These are phyloP conservation scores for Agaricus subrufescens DNA, from an alignment of 768 basidiomycete species.

Conservation along the genomic window DNA sequence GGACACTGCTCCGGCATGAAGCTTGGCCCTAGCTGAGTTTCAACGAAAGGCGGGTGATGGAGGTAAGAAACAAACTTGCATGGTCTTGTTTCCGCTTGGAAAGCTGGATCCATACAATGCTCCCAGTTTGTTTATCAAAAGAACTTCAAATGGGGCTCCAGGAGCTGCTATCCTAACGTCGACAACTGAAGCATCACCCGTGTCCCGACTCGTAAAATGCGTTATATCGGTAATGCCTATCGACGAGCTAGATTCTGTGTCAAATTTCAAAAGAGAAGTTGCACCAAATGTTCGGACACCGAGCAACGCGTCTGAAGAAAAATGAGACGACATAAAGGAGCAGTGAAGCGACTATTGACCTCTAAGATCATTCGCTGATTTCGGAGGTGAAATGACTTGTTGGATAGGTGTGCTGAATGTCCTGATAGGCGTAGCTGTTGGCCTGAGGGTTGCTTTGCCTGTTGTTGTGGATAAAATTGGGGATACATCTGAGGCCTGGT, in stretches of 20 bases:
- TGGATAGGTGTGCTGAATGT: slow-evolving; percentile 65
- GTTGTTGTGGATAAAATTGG: slow-evolving; percentile 25
- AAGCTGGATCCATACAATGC: slow-evolving; percentile 42
- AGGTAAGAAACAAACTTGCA: slow-evolving; percentile 32
- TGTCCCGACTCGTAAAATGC: slow-evolving; percentile 32
- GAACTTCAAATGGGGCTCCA: slow-evolving; percentile 23
- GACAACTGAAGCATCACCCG: slow-evolving; percentile 34
- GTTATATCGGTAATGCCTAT: slow-evolving; percentile 25
- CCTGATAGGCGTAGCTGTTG: slow-evolving; percentile 34
- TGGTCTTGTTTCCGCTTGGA: slow-evolving; percentile 26
- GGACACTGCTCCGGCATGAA: slow-evolving; percentile 7
- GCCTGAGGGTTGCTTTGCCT: slow-evolving; percentile 28
- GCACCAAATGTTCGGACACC: slow-evolving; percentile 45
- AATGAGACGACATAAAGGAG: neutral
- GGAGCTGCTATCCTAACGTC: slow-evolving; percentile 41
- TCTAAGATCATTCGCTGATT: neutral
- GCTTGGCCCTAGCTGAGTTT: slow-evolving; percentile 15
- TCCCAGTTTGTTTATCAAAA: slow-evolving; percentile 48
- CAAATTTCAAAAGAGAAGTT: slow-evolving; percentile 35
- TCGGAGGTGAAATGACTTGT: slow-evolving; percentile 41
- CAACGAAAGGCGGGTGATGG: neutral
- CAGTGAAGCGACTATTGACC: neutral
- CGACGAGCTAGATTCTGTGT: slow-evolving; percentile 3
- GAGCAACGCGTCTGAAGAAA: slow-evolving; percentile 22
- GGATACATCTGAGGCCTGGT: slow-evolving; percentile 42